A percentile compares a stretch with the other conserved stretches of the same genome.
Evolutionary conservation across 2,329 filamentous ascomycete genomes (phyloP).

Genomic region (Seiridium cupressi): DNA sequence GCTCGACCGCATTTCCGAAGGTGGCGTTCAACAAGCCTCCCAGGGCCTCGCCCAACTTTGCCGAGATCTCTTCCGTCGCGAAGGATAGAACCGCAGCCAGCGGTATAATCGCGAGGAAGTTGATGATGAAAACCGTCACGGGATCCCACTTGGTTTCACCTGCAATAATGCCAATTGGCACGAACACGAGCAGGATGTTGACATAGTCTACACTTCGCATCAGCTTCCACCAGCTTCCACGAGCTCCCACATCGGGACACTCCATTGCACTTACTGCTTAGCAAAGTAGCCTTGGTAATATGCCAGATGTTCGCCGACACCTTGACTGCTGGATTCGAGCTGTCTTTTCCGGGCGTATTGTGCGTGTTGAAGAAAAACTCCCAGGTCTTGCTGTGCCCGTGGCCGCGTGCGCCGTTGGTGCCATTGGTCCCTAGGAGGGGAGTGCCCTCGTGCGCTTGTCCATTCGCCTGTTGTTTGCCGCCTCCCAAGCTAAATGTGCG

Average conservation of each 20-base stretch:
- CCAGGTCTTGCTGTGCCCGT: conserved; percentile 25
- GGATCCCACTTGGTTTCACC: conserved; percentile 62
- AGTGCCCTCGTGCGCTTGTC: conserved; percentile 22
- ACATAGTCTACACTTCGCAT: conserved; percentile 45
- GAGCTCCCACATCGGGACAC: neutral
- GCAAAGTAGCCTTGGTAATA: conserved; percentile 53
- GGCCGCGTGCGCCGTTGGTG: conserved; percentile 21
- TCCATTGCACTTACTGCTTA: conserved; percentile 52
- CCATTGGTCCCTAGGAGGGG: conserved; percentile 20
- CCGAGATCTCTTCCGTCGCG: conserved; percentile 74
- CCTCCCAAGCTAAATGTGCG: conserved; percentile 20
- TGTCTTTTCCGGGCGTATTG: conserved; percentile 52
- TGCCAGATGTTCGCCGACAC: conserved; percentile 51
- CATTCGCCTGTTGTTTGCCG: conserved; percentile 19
- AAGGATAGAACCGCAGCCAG: conserved; percentile 73
- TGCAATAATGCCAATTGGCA: conserved; percentile 70
- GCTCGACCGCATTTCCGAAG: conserved; percentile 77
- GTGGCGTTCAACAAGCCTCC: conserved; percentile 75
- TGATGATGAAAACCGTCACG: conserved; percentile 69
- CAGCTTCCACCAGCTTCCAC: neutral
- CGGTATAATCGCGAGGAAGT: conserved; percentile 79
- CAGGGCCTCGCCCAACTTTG: conserved; percentile 69
- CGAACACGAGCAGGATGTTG: conserved; percentile 72
- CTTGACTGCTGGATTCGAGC: conserved; percentile 42
- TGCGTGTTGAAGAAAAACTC: conserved; percentile 49